Percentiles rank a stretch among this genome's conserved stretches.
These are phyloP conservation scores for Diatrype stigma DNA, from an alignment of 2,329 filamentous ascomycete species.

Conservation along the genomic window DNA sequence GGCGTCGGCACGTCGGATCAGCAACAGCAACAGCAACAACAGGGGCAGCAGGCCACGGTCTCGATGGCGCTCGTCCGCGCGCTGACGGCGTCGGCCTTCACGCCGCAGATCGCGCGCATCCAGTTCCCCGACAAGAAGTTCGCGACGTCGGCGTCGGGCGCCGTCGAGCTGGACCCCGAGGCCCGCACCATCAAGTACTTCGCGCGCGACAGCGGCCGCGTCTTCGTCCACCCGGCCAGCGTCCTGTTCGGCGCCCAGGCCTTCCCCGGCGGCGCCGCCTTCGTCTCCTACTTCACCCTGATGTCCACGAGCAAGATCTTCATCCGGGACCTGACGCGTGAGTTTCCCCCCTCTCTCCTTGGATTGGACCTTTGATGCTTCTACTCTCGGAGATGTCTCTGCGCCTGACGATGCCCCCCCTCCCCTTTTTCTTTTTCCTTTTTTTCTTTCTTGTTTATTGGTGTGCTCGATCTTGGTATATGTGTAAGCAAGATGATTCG, in stretches of 20 bases:
- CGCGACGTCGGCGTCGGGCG: slow-evolving; percentile 77
- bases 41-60: slow-evolving; percentile 6
- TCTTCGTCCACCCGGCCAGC: slow-evolving; percentile 89
- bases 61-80: slow-evolving; percentile 58
- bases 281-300: slow-evolving; percentile 86
- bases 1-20: slow-evolving; percentile 16
- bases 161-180: slow-evolving; percentile 90
- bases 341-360: slow-evolving; percentile 30
- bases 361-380: not conserved
- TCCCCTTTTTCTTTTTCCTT: too few relatives aligned
- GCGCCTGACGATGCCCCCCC: not conserved
- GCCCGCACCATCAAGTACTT: slow-evolving; percentile 91
- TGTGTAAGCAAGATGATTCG: not conserved
- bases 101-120: slow-evolving; percentile 86
- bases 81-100: slow-evolving; percentile 68
- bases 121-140: slow-evolving; percentile 96
- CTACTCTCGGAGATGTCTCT: too few relatives aligned
- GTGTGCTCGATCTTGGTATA: too few relatives aligned
- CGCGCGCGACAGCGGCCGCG: slow-evolving; percentile 75
- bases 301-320: slow-evolving; percentile 92
- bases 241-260: slow-evolving; percentile 79
- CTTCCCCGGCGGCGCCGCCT: slow-evolving; percentile 71
- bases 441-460: too few relatives aligned
- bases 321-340: slow-evolving; percentile 83
- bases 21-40: not conserved